Evolutionary conservation across 371 early-diverging fungal species (phyloP).

Genomic region (Rhizopus microsporus): DNA sequence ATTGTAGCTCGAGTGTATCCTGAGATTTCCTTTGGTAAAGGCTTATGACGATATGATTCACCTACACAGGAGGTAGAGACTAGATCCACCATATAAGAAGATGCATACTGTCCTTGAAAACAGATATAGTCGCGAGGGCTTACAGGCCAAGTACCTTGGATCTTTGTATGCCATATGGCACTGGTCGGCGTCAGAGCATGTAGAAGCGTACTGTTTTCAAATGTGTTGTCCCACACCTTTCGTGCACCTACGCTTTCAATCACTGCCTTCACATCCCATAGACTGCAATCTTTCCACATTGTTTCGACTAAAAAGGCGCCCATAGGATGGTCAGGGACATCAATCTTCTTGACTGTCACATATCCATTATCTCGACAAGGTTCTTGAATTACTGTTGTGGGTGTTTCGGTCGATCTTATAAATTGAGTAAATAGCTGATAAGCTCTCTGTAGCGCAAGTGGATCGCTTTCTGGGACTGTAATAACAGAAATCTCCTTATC

Average conservation of each 20-base stretch:
- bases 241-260: conserved; percentile 46
- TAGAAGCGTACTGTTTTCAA: conserved; percentile 47
- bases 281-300: conserved; percentile 51
- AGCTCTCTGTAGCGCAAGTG: conserved; percentile 25
- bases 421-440: conserved; percentile 27
- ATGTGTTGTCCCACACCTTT: conserved; percentile 52
- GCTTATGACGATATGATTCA: conserved; percentile 40
- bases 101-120: conserved; percentile 49
- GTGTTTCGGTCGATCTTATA: conserved; percentile 4
- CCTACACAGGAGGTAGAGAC: conserved; percentile 52
- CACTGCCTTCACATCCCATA: conserved; percentile 62
- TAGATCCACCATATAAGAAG: conserved; percentile 46
- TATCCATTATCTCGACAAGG: conserved; percentile 29
- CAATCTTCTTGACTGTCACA: conserved; percentile 43
- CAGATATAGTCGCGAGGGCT: conserved; percentile 56
- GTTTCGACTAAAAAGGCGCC: conserved; percentile 54
- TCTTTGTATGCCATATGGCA: conserved; percentile 47
- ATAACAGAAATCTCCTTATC: conserved; percentile 5
- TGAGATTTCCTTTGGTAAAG: conserved; percentile 40
- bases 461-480: conserved; percentile 34
- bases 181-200: conserved; percentile 52
- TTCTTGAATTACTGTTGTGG: conserved; percentile 20
- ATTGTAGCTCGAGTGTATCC: conserved; percentile 52
- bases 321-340: conserved; percentile 50
- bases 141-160: conserved; percentile 58